These are phyloP conservation scores for Parietichytrium sp. DNA, from an alignment of 108 stramenopile species.

Conservation along the genomic window DNA sequence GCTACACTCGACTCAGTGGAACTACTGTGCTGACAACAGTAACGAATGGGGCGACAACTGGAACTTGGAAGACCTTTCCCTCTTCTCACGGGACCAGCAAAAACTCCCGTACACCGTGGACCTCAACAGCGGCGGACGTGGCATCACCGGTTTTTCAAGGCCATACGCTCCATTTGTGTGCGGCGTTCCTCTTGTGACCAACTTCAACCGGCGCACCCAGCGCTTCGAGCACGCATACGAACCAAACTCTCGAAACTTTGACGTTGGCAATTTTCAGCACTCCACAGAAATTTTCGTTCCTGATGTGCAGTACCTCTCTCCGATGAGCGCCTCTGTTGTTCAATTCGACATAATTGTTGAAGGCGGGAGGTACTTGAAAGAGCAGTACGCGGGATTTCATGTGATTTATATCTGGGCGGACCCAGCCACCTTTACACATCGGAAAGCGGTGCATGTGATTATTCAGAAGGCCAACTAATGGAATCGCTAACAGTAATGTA, in stretches of 20 bases:
- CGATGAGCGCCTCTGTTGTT: neutral
- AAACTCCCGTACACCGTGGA: neutral
- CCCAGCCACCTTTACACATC: no score
- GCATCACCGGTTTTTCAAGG: neutral
- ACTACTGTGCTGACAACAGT: neutral
- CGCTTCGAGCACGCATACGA: constrained; percentile 31
- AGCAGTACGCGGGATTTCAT: neutral
- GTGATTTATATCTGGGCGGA: neutral
- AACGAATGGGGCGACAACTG: constrained; percentile 35
- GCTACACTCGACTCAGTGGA: constrained; percentile 35
- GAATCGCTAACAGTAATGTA: no score
- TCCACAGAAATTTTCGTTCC: constrained; percentile 19
- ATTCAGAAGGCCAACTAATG: no score
- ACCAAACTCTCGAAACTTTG: constrained; percentile 13
- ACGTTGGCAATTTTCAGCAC: neutral
- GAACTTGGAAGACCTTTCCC: constrained; percentile 25
- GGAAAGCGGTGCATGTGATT: no score
- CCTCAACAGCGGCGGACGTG: neutral
- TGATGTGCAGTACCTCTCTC: constrained; percentile 13
- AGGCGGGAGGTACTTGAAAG: neutral
- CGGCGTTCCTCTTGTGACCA: neutral
- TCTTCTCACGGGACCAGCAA: constrained; percentile 26
- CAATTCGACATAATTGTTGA: constrained; percentile 13
- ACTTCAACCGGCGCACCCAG: neutral
- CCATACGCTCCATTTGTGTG: constrained; percentile 17